These are phyloP conservation scores for Coniochaeta prunicola DNA, from an alignment of 2,329 filamentous ascomycete species.

Conservation along the genomic window DNA sequence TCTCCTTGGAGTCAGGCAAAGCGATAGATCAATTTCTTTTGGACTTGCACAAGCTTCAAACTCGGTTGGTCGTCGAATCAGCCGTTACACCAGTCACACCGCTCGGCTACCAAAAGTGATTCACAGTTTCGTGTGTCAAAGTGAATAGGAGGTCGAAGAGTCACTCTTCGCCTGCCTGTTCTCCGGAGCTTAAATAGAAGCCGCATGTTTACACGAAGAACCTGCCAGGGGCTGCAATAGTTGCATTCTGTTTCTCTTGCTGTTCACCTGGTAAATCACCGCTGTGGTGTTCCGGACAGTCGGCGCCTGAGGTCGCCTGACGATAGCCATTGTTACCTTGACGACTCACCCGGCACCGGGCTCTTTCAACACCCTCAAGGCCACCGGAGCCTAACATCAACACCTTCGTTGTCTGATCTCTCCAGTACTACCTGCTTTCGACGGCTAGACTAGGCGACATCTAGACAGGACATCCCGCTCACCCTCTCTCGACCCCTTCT, in stretches of 20 bases:
- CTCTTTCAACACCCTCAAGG: not conserved
- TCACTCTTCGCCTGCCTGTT: slow-evolving; percentile 40
- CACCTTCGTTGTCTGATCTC: not conserved
- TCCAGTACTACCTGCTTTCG: not conserved
- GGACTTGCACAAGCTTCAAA: not conserved
- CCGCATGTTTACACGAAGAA: slow-evolving; percentile 33
- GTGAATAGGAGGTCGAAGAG: slow-evolving; percentile 33
- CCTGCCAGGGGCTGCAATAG: slow-evolving; percentile 29
- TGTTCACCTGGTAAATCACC: slow-evolving; percentile 20
- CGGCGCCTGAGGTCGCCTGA: not conserved
- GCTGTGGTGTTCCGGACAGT: not conserved
- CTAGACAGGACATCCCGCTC: slow-evolving; percentile 1
- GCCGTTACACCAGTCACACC: slow-evolving; percentile 7
- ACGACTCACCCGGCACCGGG: not conserved
- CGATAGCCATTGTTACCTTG: not conserved
- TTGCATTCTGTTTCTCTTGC: slow-evolving; percentile 22
- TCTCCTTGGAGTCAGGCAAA: not conserved
- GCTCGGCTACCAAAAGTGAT: slow-evolving; percentile 14
- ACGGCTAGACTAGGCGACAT: slow-evolving; percentile 1
- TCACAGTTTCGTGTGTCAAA: slow-evolving; percentile 14
- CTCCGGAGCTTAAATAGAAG: slow-evolving; percentile 24
- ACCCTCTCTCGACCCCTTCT: not conserved
- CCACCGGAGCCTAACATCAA: not conserved
- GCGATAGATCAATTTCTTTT: not conserved
- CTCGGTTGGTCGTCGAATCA: not conserved